phyloP scores from a whole-genome alignment of 495 filamentous ascomycete species.

The Aspergillus baeticus region DNA sequence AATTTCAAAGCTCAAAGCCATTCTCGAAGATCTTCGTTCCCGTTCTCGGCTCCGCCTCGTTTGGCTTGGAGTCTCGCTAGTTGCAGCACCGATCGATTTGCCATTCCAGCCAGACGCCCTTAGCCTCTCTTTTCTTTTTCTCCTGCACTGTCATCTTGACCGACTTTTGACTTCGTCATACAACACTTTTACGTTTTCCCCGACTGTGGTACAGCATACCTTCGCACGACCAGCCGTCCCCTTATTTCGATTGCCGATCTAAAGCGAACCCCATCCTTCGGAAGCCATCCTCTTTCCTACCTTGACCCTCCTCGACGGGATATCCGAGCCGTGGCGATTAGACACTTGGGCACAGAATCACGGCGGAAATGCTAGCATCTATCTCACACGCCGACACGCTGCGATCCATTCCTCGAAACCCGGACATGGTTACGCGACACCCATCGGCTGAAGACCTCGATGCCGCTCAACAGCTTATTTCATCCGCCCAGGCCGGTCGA shows the following conservation, averaged over 20 bases:
- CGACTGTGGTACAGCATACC: slow-evolving; percentile 39
- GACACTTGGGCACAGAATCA: not conserved
- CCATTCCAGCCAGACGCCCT: slow-evolving; percentile 21
- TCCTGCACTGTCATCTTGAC: slow-evolving; percentile 35
- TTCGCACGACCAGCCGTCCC: slow-evolving; percentile 25
- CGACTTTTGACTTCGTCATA: slow-evolving; percentile 46
- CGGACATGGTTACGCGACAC: slow-evolving; percentile 36
- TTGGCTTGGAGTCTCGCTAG: slow-evolving; percentile 21
- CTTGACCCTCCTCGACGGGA: slow-evolving; percentile 1
- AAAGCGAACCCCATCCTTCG: slow-evolving; percentile 3
- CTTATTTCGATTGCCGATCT: slow-evolving; percentile 23
- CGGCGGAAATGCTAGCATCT: slow-evolving; percentile 42
- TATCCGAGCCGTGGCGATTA: not conserved
- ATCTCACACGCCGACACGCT: slow-evolving; percentile 42
- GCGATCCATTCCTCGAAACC: slow-evolving; percentile 35
- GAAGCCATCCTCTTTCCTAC: slow-evolving; percentile 4
- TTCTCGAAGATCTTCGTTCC: slow-evolving; percentile 19
- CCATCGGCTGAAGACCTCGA: slow-evolving; percentile 47
- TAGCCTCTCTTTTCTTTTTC: slow-evolving; percentile 26
- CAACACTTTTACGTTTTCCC: slow-evolving; percentile 32
- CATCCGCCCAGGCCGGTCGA: slow-evolving; percentile 44
- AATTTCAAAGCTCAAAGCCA: slow-evolving; percentile 1
- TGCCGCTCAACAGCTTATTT: slow-evolving; percentile 47
- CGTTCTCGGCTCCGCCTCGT: slow-evolving; percentile 19
- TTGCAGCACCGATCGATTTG: slow-evolving; percentile 21